A percentile compares a stretch with the other conserved stretches of the same genome.
phyloP scores from a whole-genome alignment of 208 protist species.

The Acanthamoeba triangularis region DNA sequence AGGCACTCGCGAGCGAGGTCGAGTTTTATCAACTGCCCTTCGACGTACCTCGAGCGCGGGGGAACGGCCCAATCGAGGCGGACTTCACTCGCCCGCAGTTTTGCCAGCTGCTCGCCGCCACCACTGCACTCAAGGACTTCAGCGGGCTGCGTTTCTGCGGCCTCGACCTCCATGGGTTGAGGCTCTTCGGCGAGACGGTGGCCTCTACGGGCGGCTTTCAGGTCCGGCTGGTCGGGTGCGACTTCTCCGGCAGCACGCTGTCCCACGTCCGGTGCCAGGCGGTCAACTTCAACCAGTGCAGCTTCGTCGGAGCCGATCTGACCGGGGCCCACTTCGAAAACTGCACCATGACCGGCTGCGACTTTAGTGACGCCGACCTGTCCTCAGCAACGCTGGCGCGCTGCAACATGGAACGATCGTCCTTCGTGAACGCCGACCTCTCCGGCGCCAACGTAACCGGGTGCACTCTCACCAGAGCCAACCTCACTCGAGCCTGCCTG shows the following conservation, averaged over 20 bases:
- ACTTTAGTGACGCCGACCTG: neutral
- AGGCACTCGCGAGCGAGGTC: neutral
- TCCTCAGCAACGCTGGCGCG: neutral
- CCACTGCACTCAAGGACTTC: neutral
- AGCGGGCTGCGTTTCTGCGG: neutral
- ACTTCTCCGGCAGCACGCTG: neutral
- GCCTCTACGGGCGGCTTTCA: neutral
- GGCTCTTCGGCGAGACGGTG: neutral
- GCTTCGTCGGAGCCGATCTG: neutral
- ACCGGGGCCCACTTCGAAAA: neutral
- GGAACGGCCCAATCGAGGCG: neutral
- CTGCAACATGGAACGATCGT: neutral
- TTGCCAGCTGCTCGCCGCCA: neutral
- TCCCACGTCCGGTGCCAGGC: neutral
- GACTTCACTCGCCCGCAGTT: neutral
- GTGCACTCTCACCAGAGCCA: neutral
- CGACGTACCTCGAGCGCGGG: neutral
- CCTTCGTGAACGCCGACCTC: neutral
- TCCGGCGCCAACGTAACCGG: neutral
- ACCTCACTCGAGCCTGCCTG: neutral
- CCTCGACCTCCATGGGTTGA: neutral
- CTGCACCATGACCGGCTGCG: neutral
- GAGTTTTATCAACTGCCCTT: slow-evolving; percentile 23
- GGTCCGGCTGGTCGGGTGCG: neutral
- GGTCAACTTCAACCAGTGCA: neutral